phyloP scores from a whole-genome alignment of 257 asterid species.

The Solanum gandarillasii region DNA sequence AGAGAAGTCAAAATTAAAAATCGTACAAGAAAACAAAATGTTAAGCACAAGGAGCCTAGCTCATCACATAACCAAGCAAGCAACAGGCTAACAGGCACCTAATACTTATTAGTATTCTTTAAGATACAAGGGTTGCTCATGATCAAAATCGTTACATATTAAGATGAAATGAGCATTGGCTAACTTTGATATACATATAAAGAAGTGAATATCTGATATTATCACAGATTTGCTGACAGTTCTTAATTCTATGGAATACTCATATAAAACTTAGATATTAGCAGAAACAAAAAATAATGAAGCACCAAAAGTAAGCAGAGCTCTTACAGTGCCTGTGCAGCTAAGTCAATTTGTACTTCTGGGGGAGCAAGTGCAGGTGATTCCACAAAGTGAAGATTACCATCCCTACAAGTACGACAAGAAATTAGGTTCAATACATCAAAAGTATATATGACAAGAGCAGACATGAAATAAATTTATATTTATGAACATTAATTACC shows the following conservation, averaged over 20 bases:
- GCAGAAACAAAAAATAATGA: background rate
- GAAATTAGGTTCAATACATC: background rate
- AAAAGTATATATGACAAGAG: background rate
- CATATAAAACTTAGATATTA: background rate
- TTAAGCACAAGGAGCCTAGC: background rate
- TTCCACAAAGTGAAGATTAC: slow-evolving; percentile 57
- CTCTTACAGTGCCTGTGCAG: slow-evolving; percentile 43
- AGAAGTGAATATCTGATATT: background rate
- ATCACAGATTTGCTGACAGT: background rate
- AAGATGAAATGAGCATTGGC: background rate
- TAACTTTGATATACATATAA: background rate
- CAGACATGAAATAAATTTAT: background rate
- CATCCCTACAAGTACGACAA: slow-evolving; percentile 24
- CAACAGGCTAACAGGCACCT: background rate
- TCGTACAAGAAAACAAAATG: background rate
- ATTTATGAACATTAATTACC: slow-evolving; percentile 23
- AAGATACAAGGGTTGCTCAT: background rate
- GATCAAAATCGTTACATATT: background rate
- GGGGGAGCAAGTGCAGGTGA: slow-evolving; percentile 73
- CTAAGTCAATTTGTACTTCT: slow-evolving; percentile 48
- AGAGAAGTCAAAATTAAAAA: background rate
- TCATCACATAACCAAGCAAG: background rate
- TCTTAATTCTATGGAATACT: background rate
- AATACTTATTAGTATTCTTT: background rate
- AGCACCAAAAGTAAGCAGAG: background rate